phyloP scores from a whole-genome alignment of 257 asterid genomes.

The Solanum habrochaites region DNA sequence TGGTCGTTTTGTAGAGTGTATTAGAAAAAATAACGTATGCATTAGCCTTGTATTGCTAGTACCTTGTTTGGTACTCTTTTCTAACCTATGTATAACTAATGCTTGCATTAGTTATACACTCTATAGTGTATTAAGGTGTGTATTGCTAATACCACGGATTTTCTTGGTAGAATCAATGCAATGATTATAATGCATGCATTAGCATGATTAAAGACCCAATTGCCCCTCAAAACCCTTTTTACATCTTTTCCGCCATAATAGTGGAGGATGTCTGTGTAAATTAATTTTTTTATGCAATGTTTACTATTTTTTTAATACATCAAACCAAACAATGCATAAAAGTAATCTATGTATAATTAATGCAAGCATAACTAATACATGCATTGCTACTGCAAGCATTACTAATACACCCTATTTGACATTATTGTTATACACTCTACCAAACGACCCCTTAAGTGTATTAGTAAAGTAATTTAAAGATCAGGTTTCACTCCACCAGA shows the following conservation, averaged over 20 bases:
- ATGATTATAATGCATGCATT: neutral
- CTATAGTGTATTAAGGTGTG: neutral
- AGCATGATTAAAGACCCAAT: neutral
- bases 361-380: neutral
- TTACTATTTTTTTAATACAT: no score
- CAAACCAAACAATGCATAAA: neutral
- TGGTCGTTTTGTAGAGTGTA: neutral
- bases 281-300: no score
- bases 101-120: neutral
- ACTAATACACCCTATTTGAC: neutral
- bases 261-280: neutral
- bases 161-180: neutral
- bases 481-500: no score
- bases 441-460: neutral
- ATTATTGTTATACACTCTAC: neutral
- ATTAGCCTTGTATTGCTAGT: neutral
- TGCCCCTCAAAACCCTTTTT: neutral
- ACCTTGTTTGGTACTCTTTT: neutral
- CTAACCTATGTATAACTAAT: neutral
- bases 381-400: neutral
- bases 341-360: neutral
- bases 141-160: neutral
- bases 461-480: no score
- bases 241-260: neutral
- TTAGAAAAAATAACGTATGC: neutral